These are phyloP conservation scores for Debaryomyces subglobosus DNA, from an alignment of 1,139 yeast genomes.

Conservation along the genomic window DNA sequence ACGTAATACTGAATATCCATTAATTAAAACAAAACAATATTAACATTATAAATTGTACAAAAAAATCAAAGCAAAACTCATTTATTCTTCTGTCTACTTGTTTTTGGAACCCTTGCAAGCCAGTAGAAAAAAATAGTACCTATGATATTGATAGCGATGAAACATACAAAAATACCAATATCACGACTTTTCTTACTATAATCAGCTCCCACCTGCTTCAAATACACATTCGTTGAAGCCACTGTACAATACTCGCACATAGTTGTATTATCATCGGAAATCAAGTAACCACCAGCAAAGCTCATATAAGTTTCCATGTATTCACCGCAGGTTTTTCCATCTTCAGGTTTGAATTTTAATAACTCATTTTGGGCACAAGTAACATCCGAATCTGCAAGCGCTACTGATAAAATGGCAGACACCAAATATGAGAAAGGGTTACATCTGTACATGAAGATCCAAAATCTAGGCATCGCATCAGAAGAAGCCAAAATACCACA, in stretches of 20 bases:
- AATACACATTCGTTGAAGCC: slow-evolving; percentile 23
- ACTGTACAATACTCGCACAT: slow-evolving; percentile 26
- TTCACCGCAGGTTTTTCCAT: slow-evolving; percentile 35
- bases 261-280: slow-evolving; percentile 17
- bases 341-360: slow-evolving; percentile 46
- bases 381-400: slow-evolving; percentile 54
- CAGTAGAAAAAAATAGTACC: slow-evolving; percentile 57
- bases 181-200: slow-evolving; percentile 52
- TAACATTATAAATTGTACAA: not conserved
- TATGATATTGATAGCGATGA: slow-evolving; percentile 49
- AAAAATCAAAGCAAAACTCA: not conserved
- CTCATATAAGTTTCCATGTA: slow-evolving; percentile 25
- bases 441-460: slow-evolving; percentile 39
- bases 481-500: slow-evolving; percentile 37
- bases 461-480: slow-evolving; percentile 34
- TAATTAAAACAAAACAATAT: not conserved
- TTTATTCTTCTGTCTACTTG: slow-evolving; percentile 25
- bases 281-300: slow-evolving; percentile 31
- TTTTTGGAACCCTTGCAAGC: slow-evolving; percentile 68
- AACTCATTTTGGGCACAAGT: slow-evolving; percentile 52
- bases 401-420: slow-evolving; percentile 53
- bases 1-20: not conserved
- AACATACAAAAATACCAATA: slow-evolving; percentile 53
- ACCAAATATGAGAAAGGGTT: slow-evolving; percentile 45
- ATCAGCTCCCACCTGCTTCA: slow-evolving; percentile 18